These are phyloP conservation scores for Suhomyces bribrorum DNA, from an alignment of 1,139 yeast species.

Conservation along the genomic window DNA sequence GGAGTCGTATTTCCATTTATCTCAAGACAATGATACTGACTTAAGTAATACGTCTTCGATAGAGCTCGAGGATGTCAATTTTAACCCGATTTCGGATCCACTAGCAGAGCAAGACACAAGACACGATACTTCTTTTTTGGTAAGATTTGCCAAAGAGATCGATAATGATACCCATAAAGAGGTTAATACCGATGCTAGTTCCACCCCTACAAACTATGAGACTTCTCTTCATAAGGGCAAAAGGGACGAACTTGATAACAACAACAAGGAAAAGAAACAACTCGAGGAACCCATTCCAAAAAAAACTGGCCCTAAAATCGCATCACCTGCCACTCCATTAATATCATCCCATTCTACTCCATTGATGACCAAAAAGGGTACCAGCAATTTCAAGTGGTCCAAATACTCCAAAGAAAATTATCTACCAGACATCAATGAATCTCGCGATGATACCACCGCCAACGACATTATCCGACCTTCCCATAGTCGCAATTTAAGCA, in stretches of 20 bases:
- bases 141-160: slow-evolving; percentile 23
- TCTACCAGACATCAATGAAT: slow-evolving; percentile 15
- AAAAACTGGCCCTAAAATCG: slow-evolving; percentile 2
- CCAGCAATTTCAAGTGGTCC: slow-evolving; percentile 8
- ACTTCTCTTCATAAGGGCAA: slow-evolving; percentile 1
- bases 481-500: slow-evolving; percentile 6
- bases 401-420: slow-evolving; percentile 11
- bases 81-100: slow-evolving; percentile 5
- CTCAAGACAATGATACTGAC: slow-evolving; percentile 25
- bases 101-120: slow-evolving; percentile 5
- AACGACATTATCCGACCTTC: slow-evolving; percentile 17
- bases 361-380: slow-evolving; percentile 16
- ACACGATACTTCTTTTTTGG: slow-evolving; percentile 19
- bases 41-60: slow-evolving; percentile 17
- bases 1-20: slow-evolving; percentile 33
- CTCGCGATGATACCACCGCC: slow-evolving; percentile 17
- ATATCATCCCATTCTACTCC: slow-evolving; percentile 39
- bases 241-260: slow-evolving; percentile 3
- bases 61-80: slow-evolving; percentile 15
- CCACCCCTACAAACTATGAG: slow-evolving; percentile 2
- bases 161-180: slow-evolving; percentile 14
- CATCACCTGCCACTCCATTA: slow-evolving; percentile 6
- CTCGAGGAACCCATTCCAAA: not conserved
- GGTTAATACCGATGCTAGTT: slow-evolving; percentile 3
- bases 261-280: slow-evolving; percentile 4